Evolutionary conservation across 345 rosid genomes (phyloP).

Genomic region (Eucalyptus cloeziana): DNA sequence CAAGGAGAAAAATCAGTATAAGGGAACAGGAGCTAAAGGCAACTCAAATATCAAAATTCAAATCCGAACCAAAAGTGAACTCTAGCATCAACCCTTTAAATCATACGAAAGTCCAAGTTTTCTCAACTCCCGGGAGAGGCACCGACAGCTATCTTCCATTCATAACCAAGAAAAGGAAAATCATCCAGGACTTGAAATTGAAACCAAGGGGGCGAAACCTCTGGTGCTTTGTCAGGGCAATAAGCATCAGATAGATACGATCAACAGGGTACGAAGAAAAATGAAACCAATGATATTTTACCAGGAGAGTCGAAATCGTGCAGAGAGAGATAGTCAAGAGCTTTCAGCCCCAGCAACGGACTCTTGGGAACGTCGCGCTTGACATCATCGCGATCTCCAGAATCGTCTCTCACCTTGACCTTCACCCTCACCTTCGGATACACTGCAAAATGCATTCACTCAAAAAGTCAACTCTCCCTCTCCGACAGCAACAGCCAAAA

Average conservation of each 20-base stretch:
- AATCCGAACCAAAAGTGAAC: background rate
- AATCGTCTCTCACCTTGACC: constrained; percentile 12
- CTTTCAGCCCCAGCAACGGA: constrained; percentile 32
- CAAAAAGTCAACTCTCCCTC: background rate
- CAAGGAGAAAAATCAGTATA: background rate
- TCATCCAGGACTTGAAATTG: background rate
- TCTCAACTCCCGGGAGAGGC: background rate
- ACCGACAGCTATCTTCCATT: background rate
- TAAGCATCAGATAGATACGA: background rate
- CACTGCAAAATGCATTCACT: constrained; percentile 17
- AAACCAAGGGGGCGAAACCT: background rate
- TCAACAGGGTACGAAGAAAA: background rate
- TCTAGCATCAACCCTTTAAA: background rate
- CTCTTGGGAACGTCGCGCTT: constrained; percentile 1
- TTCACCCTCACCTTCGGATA: constrained; percentile 51
- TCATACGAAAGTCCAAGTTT: background rate
- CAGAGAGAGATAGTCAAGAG: constrained; percentile 30
- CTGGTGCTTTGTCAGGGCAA: background rate
- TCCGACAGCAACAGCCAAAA: fast-evolving
- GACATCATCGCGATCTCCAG: background rate
- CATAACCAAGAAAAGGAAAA: background rate
- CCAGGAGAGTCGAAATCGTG: constrained; percentile 35
- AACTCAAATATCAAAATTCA: background rate
- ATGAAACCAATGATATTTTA: background rate
- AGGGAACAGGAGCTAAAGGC: background rate